These are phyloP conservation scores for Aethionema arabicum DNA, from an alignment of 345 rosid genomes.

Conservation along the genomic window DNA sequence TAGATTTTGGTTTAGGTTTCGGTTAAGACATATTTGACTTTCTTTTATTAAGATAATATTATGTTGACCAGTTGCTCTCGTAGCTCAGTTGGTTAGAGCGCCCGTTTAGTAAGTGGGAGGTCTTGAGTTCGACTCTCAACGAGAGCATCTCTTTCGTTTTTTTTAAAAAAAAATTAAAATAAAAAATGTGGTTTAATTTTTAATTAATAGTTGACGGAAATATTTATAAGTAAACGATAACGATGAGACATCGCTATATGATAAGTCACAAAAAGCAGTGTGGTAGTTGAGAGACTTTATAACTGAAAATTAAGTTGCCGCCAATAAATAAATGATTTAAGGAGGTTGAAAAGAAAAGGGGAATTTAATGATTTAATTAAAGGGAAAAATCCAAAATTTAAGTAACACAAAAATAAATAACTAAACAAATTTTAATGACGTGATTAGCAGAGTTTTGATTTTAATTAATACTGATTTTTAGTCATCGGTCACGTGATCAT, in stretches of 20 bases:
- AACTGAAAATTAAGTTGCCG: constrained; percentile 30
- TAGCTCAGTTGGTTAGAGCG: constrained; percentile 99
- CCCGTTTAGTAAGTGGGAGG: constrained; percentile 98
- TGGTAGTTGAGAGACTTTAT: constrained; percentile 31
- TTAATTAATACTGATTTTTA: constrained; percentile 21
- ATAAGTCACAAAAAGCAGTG: too few species aligned
- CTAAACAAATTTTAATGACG: constrained; percentile 32
- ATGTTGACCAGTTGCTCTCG: constrained; percentile 50
- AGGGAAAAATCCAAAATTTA: neutral
- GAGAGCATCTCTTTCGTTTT: constrained; percentile 46
- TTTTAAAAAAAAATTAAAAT: too few species aligned
- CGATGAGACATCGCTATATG: too few species aligned
- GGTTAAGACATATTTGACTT: too few species aligned
- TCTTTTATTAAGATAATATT: too few species aligned
- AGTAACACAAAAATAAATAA: constrained; percentile 18
- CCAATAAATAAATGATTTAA: constrained; percentile 34
- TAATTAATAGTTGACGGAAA: too few species aligned
- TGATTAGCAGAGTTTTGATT: constrained; percentile 25
- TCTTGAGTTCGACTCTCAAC: constrained; percentile 97
- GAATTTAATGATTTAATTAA: constrained; percentile 32
- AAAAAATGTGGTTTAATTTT: too few species aligned
- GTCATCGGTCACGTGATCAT: constrained; percentile 33
- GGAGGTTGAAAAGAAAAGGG: neutral
- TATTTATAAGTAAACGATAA: too few species aligned
- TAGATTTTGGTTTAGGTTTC: neutral